These are phyloP conservation scores for Blastobotrys americana DNA, from an alignment of 805 yeast genomes.

Conservation along the genomic window DNA sequence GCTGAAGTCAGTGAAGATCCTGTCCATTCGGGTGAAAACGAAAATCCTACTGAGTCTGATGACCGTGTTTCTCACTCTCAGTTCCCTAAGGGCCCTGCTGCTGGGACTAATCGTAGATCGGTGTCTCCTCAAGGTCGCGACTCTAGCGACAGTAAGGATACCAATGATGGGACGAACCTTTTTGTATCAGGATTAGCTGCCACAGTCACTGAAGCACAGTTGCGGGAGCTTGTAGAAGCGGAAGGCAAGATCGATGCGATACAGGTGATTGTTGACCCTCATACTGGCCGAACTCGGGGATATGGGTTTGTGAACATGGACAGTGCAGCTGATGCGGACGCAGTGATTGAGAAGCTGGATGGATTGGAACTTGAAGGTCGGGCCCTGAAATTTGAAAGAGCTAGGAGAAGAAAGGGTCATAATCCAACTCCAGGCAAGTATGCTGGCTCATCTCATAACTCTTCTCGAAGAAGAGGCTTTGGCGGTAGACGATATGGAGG, in stretches of 20 bases:
- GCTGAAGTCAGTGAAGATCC: too few species aligned
- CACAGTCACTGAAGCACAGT: conserved; percentile 24
- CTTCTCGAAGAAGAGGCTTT: conserved; percentile 11
- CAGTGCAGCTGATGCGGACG: conserved; percentile 37
- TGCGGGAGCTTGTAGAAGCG: conserved; percentile 25
- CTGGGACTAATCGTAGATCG: conserved; percentile 6
- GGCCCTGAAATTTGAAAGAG: conserved; percentile 40
- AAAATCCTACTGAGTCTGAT: too few species aligned
- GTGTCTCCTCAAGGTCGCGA: background rate
- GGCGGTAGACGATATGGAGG: conserved; percentile 14
- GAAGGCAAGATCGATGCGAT: conserved; percentile 25
- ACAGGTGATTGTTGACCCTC: conserved; percentile 42
- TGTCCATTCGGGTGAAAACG: too few species aligned
- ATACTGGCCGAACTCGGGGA: conserved; percentile 40
- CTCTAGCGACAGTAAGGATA: conserved; percentile 23
- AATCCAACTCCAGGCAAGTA: conserved; percentile 35
- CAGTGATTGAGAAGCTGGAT: conserved; percentile 40
- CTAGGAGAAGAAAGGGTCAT: conserved; percentile 35
- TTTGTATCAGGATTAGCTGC: conserved; percentile 31
- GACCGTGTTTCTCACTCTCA: too few species aligned
- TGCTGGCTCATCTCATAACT: conserved; percentile 29
- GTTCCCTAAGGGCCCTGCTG: too few species aligned
- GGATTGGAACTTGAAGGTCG: conserved; percentile 37
- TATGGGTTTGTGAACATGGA: conserved; percentile 45
- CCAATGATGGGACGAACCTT: conserved; percentile 31